Evolutionary conservation across 768 basidiomycete genomes (phyloP).

Genomic region (Psilocybe cubensis): DNA sequence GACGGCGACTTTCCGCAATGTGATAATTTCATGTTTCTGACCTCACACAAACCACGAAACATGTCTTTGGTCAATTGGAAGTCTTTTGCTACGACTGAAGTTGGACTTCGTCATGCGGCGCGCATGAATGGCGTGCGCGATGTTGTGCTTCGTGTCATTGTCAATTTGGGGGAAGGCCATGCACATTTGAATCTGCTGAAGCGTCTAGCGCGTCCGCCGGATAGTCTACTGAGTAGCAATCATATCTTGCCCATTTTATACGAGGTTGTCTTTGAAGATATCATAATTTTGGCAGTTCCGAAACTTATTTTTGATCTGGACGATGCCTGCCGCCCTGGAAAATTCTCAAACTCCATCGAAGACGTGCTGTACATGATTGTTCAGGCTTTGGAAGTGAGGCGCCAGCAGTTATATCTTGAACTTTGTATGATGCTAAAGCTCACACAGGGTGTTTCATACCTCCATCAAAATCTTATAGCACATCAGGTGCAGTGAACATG

Average conservation of each 20-base stretch:
- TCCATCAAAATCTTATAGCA: too few relatives aligned
- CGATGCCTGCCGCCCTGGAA: background rate
- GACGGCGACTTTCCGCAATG: background rate
- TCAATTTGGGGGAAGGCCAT: background rate
- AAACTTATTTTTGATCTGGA: background rate
- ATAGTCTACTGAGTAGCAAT: slow-evolving; percentile 3
- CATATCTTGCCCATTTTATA: slow-evolving; percentile 5
- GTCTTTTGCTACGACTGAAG: background rate
- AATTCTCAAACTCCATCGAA: slow-evolving; percentile 2
- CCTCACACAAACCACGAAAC: background rate
- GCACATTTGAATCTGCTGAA: background rate
- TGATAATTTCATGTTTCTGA: background rate
- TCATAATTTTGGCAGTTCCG: background rate
- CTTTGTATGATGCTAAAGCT: background rate
- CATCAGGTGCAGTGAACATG: too few relatives aligned
- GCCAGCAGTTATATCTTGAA: background rate
- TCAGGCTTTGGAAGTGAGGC: slow-evolving; percentile 12
- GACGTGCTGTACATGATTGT: slow-evolving; percentile 11
- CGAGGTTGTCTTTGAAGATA: slow-evolving; percentile 5
- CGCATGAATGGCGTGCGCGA: slow-evolving; percentile 1
- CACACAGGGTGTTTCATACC: slow-evolving; percentile 3
- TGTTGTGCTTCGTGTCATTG: slow-evolving; percentile 3
- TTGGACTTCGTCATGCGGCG: background rate
- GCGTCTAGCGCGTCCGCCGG: background rate
- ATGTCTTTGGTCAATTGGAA: background rate